phyloP scores from a whole-genome alignment of 306 rosid genomes.

The Medicago lupulina region DNA sequence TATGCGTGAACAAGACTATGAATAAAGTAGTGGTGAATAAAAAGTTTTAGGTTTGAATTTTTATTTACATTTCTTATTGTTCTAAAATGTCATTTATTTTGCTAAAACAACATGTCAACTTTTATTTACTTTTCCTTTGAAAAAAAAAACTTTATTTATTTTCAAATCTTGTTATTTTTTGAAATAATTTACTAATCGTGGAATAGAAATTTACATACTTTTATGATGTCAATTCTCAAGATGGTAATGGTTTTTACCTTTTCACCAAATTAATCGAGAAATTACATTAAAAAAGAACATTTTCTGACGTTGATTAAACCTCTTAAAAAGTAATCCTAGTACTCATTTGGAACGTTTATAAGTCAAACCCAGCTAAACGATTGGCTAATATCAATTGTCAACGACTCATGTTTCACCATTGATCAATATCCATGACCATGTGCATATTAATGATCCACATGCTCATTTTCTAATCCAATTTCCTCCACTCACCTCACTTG shows the following conservation, averaged over 20 bases:
- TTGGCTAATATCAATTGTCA: conserved; percentile 34
- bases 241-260: background rate
- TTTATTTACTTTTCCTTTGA: no score
- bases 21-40: background rate
- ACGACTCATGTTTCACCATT: conserved; percentile 12
- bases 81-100: no score
- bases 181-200: no score
- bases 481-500: conserved; percentile 29
- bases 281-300: background rate
- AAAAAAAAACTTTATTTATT: no score
- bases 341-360: background rate
- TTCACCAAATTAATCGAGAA: background rate
- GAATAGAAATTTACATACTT: background rate
- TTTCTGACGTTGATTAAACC: background rate
- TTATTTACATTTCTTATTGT: no score
- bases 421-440: conserved; percentile 38
- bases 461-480: conserved; percentile 40
- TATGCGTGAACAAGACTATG: background rate
- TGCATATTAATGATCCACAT: conserved; percentile 32
- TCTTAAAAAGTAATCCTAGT: background rate
- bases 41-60: background rate
- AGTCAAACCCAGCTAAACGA: conserved; percentile 21
- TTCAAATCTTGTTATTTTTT: no score
- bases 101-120: no score
- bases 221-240: background rate